Conservation (phyloP, 2,329 filamentous ascomycete species). For the Hirsutella minnesotensis region DNA sequence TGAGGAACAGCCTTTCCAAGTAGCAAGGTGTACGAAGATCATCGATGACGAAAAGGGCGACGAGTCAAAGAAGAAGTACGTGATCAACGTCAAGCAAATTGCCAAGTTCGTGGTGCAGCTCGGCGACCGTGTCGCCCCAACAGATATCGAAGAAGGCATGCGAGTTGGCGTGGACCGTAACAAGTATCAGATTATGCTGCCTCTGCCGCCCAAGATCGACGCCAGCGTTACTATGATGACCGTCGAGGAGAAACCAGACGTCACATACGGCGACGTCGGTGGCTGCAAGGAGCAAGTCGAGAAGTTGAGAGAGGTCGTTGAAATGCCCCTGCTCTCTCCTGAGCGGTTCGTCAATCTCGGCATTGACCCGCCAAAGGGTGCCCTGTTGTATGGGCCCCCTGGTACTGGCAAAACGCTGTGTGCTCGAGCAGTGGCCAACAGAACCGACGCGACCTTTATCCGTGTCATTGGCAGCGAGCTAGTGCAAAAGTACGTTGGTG, state of each 20-base stretch:
- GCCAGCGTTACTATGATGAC: slow-evolving; percentile 99
- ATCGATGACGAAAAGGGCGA: slow-evolving; percentile 91
- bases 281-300: slow-evolving; percentile 99
- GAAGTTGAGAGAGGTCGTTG: slow-evolving; percentile 95
- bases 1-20: slow-evolving; percentile 95
- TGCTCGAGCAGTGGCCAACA: slow-evolving; percentile 90
- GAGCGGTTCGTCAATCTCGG: slow-evolving; percentile 98
- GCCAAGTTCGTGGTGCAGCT: slow-evolving; percentile 98
- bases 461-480: slow-evolving; percentile 95
- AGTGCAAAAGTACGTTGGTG: slow-evolving; percentile 97
- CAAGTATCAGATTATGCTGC: slow-evolving; percentile 98
- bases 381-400: slow-evolving; percentile 88
- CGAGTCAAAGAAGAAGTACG: slow-evolving; percentile 97
- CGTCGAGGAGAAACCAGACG: slow-evolving; percentile 98
- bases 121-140: slow-evolving; percentile 90
- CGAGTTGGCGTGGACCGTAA: slow-evolving; percentile 94
- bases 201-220: slow-evolving; percentile 95
- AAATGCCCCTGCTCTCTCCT: slow-evolving; percentile 93
- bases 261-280: slow-evolving; percentile 96
- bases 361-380: slow-evolving; percentile 96
- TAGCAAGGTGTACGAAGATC: slow-evolving; percentile 97
- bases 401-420: slow-evolving; percentile 99
- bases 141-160: slow-evolving; percentile 99
- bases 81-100: slow-evolving; percentile 99
- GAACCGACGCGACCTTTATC: slow-evolving; percentile 97